Evolutionary conservation across 2,329 filamentous ascomycete species (phyloP), one percentile per base, ranked within the genome.

Genomic region (Colletotrichum echinochloae): DNA sequence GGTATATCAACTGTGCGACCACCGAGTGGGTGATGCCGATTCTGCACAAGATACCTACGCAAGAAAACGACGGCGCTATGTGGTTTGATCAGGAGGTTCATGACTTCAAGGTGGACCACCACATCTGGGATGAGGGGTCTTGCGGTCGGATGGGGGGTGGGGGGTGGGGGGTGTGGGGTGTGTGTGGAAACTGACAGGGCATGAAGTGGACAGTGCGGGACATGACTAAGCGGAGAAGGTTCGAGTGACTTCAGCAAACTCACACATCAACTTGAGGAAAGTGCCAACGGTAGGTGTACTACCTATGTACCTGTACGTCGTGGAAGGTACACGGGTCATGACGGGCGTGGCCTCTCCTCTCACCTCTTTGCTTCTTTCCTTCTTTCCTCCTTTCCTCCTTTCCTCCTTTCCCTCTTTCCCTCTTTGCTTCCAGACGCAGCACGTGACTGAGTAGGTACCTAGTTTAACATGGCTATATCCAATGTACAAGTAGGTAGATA

Each of bases 311-410:
- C n/a, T 4, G 20, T n/a, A 46, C 20, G 4, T n/a, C n/a, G n/a
- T n/a, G n/a, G n/a, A n/a, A 11, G 20, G 9, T 46, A 9, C 41
- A 33, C 11, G 14, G 52, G 18, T 9, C 46, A 44, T 46, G 46
- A 41, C 54, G 33, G 26, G 6, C 48, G 4, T 16, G 48, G 66
- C 62, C 56, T 56, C 41, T 66, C 66, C 41, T 39, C 12, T n/a
- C 3, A 44, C 39, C 33, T 20, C 14, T 16, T 9, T 5, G 56
- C 56, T 57, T 46, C 16, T 14, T 26, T 41, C 23, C 46, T 51
- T 23, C 16, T 33, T 33, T 26, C 64, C 37, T 33, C 20, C 12
- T 33, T 55, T 5, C n/a, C n/a, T 55, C 33, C 18, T 44, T 46
- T 20, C 41, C 6, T 41, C 18, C 30, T n/a, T 33, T 33, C n/a